Evolutionary conservation across 1,139 yeast genomes (phyloP).

Genomic region (Scheffersomyces illinoinensis): DNA sequence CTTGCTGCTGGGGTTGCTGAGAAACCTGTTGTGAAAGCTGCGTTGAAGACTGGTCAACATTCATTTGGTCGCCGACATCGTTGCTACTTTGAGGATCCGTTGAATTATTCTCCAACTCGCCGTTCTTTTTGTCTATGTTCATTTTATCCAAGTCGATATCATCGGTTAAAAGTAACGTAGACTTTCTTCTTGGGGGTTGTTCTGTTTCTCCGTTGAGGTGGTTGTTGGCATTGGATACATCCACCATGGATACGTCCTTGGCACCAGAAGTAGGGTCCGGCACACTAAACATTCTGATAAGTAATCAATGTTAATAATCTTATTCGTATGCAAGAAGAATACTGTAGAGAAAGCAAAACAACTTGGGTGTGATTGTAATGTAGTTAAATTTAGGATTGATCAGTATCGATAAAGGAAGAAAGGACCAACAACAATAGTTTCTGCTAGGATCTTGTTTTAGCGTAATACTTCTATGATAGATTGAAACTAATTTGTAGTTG

Average conservation of each 20-base stretch:
- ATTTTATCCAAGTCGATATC: slow-evolving; percentile 41
- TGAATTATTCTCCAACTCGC: slow-evolving; percentile 3
- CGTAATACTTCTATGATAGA: neutral
- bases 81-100: slow-evolving; percentile 8
- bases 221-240: slow-evolving; percentile 34
- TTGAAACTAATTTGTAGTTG: neutral
- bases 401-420: neutral
- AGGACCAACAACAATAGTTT: neutral
- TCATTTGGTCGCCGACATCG: slow-evolving; percentile 9
- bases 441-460: neutral
- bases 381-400: neutral
- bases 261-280: slow-evolving; percentile 8
- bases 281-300: slow-evolving; percentile 1
- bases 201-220: slow-evolving; percentile 6
- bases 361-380: too few species aligned
- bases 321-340: neutral
- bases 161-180: slow-evolving; percentile 44
- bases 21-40: neutral
- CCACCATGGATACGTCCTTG: slow-evolving; percentile 46
- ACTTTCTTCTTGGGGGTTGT: slow-evolving; percentile 38
- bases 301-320: too few species aligned
- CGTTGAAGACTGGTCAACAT: slow-evolving; percentile 3
- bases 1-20: slow-evolving; percentile 8
- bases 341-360: neutral
- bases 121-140: slow-evolving; percentile 25